phyloP scores from a whole-genome alignment of 2,329 filamentous ascomycete genomes.

The Xylaria sp. region DNA sequence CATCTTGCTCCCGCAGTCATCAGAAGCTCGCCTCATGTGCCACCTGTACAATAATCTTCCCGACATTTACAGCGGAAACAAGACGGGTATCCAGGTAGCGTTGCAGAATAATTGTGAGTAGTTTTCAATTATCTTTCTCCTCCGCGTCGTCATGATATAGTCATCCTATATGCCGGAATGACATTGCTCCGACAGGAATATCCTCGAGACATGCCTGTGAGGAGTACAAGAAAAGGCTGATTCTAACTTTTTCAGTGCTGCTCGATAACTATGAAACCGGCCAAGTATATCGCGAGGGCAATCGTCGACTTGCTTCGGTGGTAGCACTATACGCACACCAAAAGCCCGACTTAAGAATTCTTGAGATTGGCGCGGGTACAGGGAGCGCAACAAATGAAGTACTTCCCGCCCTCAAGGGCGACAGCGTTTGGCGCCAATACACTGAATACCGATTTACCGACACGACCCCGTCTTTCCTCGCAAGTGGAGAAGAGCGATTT shows the following conservation, averaged over 20 bases:
- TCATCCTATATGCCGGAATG: too few relatives aligned
- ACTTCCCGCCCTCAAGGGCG: background rate
- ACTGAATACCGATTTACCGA: constrained; percentile 24
- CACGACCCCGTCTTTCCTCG: constrained; percentile 14
- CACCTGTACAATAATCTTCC: constrained; percentile 15
- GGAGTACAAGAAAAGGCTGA: background rate
- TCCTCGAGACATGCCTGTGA: too few relatives aligned
- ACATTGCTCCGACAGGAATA: too few relatives aligned
- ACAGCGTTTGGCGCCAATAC: constrained; percentile 8
- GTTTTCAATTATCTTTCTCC: background rate
- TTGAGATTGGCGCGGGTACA: constrained; percentile 19
- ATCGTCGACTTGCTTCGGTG: constrained; percentile 7
- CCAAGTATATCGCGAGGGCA: constrained; percentile 23
- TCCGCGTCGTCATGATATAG: background rate
- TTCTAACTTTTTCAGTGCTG: background rate
- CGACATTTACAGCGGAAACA: constrained; percentile 16
- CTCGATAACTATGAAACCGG: constrained; percentile 22
- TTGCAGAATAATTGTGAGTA: constrained; percentile 15
- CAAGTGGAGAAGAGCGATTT: constrained; percentile 9
- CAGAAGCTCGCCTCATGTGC: constrained; percentile 26
- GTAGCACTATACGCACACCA: constrained; percentile 16
- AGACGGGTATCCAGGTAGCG: constrained; percentile 22
- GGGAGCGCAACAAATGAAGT: constrained; percentile 22
- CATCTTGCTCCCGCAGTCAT: constrained; percentile 10
- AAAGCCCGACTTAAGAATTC: constrained; percentile 14